These are phyloP conservation scores for Citeromyces hawaiiensis DNA, from an alignment of 1,139 yeast genomes.

Conservation along the genomic window DNA sequence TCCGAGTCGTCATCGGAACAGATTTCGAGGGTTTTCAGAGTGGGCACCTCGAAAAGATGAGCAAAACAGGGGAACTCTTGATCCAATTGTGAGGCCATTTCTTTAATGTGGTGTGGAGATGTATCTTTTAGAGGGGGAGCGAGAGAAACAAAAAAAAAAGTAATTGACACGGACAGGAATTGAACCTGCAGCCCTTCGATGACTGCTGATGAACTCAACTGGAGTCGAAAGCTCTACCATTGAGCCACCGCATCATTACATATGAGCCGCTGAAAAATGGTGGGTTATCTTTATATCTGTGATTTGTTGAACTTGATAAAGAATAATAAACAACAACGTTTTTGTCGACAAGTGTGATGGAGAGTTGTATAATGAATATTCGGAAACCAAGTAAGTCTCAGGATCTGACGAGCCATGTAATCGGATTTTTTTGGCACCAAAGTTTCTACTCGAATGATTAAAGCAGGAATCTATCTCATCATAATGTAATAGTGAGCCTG, in stretches of 20 bases:
- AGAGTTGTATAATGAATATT: too few species aligned
- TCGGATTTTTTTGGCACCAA: too few species aligned
- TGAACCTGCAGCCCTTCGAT: constrained; percentile 70
- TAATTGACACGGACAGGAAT: constrained; percentile 56
- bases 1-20: constrained; percentile 8
- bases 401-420: too few species aligned
- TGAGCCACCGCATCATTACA: constrained; percentile 72
- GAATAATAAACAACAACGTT: too few species aligned
- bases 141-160: neutral
- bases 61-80: constrained; percentile 6
- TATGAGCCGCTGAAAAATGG: neutral
- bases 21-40: constrained; percentile 14
- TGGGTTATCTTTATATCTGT: neutral
- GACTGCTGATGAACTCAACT: constrained; percentile 25
- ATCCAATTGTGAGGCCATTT: neutral
- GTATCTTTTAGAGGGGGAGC: neutral
- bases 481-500: too few species aligned
- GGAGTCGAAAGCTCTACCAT: constrained; percentile 91
- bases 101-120: neutral
- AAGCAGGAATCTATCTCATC: too few species aligned
- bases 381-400: too few species aligned
- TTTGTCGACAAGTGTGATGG: too few species aligned
- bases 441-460: too few species aligned
- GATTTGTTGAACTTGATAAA: too few species aligned
- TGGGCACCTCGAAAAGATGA: constrained; percentile 14